Evolutionary conservation across 768 basidiomycete genomes (phyloP), one percentile per base, ranked within the genome.

Genomic region (Boletus speciosus): DNA sequence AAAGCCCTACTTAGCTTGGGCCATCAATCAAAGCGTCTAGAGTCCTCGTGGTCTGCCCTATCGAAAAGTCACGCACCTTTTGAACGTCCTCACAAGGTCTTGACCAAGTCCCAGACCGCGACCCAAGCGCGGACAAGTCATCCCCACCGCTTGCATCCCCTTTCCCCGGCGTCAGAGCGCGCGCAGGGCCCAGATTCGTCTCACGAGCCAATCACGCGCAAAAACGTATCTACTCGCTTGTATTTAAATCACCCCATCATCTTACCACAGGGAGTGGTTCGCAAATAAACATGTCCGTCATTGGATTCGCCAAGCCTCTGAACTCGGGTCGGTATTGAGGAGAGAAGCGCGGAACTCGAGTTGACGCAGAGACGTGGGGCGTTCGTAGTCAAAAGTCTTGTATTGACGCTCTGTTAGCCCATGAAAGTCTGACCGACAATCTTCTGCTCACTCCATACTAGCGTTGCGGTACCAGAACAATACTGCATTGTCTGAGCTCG

Each of bases 1-100:
- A 55, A 38, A 25, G 70, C 62, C 1, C 52, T 70, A 4, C 32
- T 53, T 14, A 49, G 40, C 34, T 27, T 70, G 12, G 31, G 35
- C 4, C 48, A 34, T 0, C 57, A 63, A 23, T 43, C 58, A 1
- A 47, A 4, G 6, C 58, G 47, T 25, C 14, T 60, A 15, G 58
- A 61, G 31, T 51, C 52, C 6, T 52, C 56, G 19, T 64, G 63
- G 69, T 47, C 56, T 29, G 35, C 16, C 34, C 6, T n/a, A 6
- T 41, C 46, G 11, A 44, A 19, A 19, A 23, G 5, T 3, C 36
- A 21, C 10, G 12, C 47, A 47, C 31, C 15, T 40, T 15, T 25
- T 16, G 25, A 5, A n/a, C 37, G 16, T 19, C 49, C 37, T 12
- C 23, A 9, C 4, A 19, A 25, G 12, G 19, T 15, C 6, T 5